Base-by-base conservation (phyloP, 257 asterid species). In the Rehmannia glutinosa region DNA sequence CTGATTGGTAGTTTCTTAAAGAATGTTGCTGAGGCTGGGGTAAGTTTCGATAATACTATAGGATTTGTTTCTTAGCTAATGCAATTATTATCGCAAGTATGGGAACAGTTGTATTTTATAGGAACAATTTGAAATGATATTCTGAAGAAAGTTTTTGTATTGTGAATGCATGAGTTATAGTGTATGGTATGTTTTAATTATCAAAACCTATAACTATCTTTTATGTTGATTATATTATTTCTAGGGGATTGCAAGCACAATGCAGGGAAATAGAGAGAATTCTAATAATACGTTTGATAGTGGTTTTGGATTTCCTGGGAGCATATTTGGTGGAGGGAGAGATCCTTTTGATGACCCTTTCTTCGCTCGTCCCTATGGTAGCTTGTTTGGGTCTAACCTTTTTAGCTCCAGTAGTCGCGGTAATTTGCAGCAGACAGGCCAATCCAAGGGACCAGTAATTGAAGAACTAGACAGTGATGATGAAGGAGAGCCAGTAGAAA, bases 281-380 rank as follows among this genome's bases (percentile, higher is more conserved):
- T 64, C 75, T 9, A 16, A 28, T 20, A 7, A n/a, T 15, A 41
- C 57, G 25, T 57, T 70, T 7, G 77, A 69, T 42, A 27, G 32
- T 3, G 35, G 38, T 8, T 71, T 64, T 61, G 83, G 80, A 33
- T 68, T 63, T 9, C 73, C 21, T 13, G 70, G 74, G 55, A 62
- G 71, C 57, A 62, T 68, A 73, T 69, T 77, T 67, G 76, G 87
- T 9, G 91, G 88, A 11, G 80, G 84, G 15, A 75, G 53, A 68
- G 90, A 83, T 69, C 87, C 95, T 10, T 86, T 84, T 59, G 91
- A 87, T 64, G 94, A 89, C 64, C 93, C 94, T 4, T 89, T 89
- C 71, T 89, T 90, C 59, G 54, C 84, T 64, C 77, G 73, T 5
- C 88, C 87, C 27, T 55, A 43, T 4, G 76, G 83, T 28, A 64